phyloP scores from a whole-genome alignment of 139 green algal species.

The Volvox reticuliferus region DNA sequence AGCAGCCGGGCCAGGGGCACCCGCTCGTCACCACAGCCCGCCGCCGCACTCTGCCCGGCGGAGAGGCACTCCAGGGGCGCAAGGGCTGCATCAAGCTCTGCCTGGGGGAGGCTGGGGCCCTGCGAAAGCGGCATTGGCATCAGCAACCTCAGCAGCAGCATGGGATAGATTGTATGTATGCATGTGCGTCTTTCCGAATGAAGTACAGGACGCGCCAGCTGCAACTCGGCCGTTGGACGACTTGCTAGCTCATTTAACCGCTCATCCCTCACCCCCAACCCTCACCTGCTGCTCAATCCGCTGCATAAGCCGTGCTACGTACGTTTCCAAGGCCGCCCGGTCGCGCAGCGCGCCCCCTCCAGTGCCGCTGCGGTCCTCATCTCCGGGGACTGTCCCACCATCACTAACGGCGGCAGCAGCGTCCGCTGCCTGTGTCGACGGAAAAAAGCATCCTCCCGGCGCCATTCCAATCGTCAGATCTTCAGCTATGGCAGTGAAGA shows the following conservation, averaged over 20 bases:
- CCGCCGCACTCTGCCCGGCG: neutral
- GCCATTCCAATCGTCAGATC: neutral
- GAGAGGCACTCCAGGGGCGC: constrained; percentile 3
- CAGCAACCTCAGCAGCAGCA: no score
- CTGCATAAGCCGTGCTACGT: constrained; percentile 8
- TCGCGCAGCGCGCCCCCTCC: constrained; percentile 34
- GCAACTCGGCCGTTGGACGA: no score
- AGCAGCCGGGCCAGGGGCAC: constrained; percentile 45
- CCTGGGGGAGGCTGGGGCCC: neutral
- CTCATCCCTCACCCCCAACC: no score
- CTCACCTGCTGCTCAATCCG: constrained; percentile 39
- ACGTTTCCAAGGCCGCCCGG: constrained; percentile 35
- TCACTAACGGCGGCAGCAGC: neutral
- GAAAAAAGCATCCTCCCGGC: neutral
- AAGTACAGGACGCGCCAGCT: no score
- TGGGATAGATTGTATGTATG: no score
- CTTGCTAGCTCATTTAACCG: no score
- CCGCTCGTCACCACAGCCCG: constrained; percentile 4
- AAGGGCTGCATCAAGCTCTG: constrained; percentile 29
- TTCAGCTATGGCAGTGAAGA: constrained; percentile 6
- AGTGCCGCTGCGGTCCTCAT: neutral
- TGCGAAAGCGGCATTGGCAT: no score
- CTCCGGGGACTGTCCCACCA: neutral
- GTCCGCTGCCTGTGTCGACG: neutral
- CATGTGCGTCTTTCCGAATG: no score